phyloP scores from a whole-genome alignment of 2,329 filamentous ascomycete species.

The Annulohypoxylon truncatum region DNA sequence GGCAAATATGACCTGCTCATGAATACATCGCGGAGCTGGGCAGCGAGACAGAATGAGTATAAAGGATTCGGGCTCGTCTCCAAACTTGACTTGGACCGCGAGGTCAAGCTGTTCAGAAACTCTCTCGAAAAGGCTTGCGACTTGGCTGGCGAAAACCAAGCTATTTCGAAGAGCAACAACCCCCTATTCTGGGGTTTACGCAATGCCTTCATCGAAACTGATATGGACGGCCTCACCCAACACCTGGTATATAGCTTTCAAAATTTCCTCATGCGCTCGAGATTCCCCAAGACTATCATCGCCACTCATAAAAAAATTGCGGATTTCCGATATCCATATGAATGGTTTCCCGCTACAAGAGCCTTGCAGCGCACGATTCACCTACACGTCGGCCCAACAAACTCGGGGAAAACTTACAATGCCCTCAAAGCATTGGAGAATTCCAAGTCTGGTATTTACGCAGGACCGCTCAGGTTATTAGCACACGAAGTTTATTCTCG shows the following conservation, averaged over 20 bases:
- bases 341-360: constrained; percentile 92
- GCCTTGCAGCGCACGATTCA: constrained; percentile 84
- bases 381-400: constrained; percentile 95
- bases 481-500: constrained; percentile 96
- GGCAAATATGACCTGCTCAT: constrained; percentile 54
- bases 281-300: constrained; percentile 67
- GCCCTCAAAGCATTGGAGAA: constrained; percentile 86
- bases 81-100: constrained; percentile 57
- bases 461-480: constrained; percentile 86
- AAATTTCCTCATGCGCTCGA: constrained; percentile 68
- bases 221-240: constrained; percentile 61
- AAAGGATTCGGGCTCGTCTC: constrained; percentile 52
- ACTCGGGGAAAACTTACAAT: constrained; percentile 97
- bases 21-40: constrained; percentile 44
- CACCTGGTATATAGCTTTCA: constrained; percentile 77
- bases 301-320: constrained; percentile 73
- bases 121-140: constrained; percentile 59
- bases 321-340: constrained; percentile 88
- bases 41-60: constrained; percentile 45
- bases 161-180: constrained; percentile 58
- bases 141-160: constrained; percentile 54
- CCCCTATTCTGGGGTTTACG: constrained; percentile 69
- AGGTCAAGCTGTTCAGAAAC: constrained; percentile 59
- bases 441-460: constrained; percentile 83
- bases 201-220: constrained; percentile 67